Evolutionary conservation across 345 rosid genomes (phyloP).

Genomic region (Crucihimalaya himalaica): DNA sequence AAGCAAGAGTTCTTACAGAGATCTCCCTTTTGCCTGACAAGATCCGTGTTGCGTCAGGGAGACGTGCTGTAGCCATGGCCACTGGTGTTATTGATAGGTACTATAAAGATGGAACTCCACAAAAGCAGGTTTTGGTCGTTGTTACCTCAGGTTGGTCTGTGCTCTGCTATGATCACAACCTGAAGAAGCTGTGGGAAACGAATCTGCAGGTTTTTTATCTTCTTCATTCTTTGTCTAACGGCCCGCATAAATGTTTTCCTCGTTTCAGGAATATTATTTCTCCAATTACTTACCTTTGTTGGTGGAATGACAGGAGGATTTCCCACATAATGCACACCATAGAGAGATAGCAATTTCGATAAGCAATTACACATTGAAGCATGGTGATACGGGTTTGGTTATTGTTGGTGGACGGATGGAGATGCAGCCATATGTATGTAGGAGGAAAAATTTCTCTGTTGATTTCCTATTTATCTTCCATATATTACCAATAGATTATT

Average conservation of each 20-base stretch:
- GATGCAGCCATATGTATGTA: slow-evolving; percentile 83
- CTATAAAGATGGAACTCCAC: slow-evolving; percentile 70
- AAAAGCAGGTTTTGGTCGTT: slow-evolving; percentile 93
- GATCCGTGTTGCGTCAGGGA: slow-evolving; percentile 77
- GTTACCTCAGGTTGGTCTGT: slow-evolving; percentile 96
- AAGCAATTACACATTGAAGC: slow-evolving; percentile 86
- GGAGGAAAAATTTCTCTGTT: not conserved
- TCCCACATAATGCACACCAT: slow-evolving; percentile 90
- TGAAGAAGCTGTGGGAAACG: slow-evolving; percentile 89
- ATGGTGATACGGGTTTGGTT: slow-evolving; percentile 83
- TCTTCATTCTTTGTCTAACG: not conserved
- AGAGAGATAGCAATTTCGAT: slow-evolving; percentile 78
- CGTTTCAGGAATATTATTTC: not conserved
- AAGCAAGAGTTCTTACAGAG: slow-evolving; percentile 74
- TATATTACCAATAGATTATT: not conserved
- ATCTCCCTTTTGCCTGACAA: slow-evolving; percentile 79
- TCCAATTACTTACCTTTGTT: slow-evolving; percentile 14
- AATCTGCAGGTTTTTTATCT: slow-evolving; percentile 70
- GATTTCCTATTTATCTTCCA: slow-evolving; percentile 4
- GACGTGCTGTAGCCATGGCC: slow-evolving; percentile 95
- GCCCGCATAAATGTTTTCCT: not conserved
- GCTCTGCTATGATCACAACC: slow-evolving; percentile 96
- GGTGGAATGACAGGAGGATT: slow-evolving; percentile 65
- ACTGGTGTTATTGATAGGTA: slow-evolving; percentile 77
- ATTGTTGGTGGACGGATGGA: slow-evolving; percentile 98